Evolutionary conservation across 129 eudicot species (phyloP), one percentile per base, ranked within the genome.

Genomic region (Tagetes patula): DNA sequence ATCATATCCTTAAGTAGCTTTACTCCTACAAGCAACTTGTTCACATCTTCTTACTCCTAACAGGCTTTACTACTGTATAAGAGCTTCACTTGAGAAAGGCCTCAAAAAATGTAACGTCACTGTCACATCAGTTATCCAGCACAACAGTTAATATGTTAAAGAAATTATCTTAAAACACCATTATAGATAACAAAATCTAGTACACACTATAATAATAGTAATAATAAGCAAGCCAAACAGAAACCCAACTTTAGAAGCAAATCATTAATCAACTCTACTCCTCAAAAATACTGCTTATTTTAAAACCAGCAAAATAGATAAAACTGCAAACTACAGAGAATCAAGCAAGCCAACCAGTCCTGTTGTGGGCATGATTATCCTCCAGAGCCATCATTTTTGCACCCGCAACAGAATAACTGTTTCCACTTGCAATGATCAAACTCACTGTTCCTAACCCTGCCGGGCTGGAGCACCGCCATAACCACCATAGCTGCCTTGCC

Each of bases 321-420:
- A n/a, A 59, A 83, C 69, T 59, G 67, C 81, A 88, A 79, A 80
- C 96, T 86, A 89, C 83, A 77, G 75, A 70, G 81, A 81, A 71
- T 78, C 73, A 84, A 87, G 88, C 96, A 89, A 85, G 82, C 96
- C 96, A 89, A 89, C 88, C 91, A 85, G 79, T 83, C 81, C 85
- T 56, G 64, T 38, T 58, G 78, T 73, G 75, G 40, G 77, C 80
- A 56, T 78, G 84, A 70, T 34, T 39, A 75, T 82, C 87, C 80
- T 65, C 71, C 75, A 74, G 74, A 77, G 75, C 82, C 68, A 60
- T 64, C 81, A 58, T 65, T 27, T 58, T 80, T 63, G 76, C 73
- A 69, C 72, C 70, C 46, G 75, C 76, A 72, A 65, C 12, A 32
- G 38, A 66, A 75, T 70, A 65, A 53, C 60, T 56, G 67, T 36